Evolutionary conservation across 1,284 basidiomycete species (phyloP).

Genomic region (Leccinum subspadiceum): DNA sequence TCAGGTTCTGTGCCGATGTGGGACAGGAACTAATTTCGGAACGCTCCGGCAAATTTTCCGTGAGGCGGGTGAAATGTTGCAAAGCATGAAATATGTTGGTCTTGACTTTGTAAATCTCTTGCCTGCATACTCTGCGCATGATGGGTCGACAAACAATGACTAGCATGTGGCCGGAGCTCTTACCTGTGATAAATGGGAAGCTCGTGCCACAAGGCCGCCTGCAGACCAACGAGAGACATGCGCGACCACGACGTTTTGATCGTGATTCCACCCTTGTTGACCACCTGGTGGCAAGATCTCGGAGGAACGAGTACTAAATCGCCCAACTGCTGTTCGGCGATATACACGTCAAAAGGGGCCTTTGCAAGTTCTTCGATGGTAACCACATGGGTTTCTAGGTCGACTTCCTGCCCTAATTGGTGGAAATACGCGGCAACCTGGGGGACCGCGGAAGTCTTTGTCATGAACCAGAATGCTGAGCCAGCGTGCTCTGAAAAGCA

Average conservation of each 20-base stretch:
- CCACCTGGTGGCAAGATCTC: constrained; percentile 73
- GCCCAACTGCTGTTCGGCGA: constrained; percentile 67
- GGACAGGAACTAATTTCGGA: neutral
- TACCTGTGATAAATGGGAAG: constrained; percentile 75
- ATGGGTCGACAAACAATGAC: constrained; percentile 11
- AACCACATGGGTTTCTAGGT: constrained; percentile 65
- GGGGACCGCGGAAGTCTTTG: constrained; percentile 51
- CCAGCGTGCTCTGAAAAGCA: constrained; percentile 66
- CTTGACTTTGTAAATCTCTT: constrained; percentile 71
- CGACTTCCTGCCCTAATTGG: constrained; percentile 57
- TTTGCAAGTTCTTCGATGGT: constrained; percentile 59
- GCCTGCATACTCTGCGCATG: constrained; percentile 62
- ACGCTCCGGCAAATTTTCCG: constrained; percentile 21
- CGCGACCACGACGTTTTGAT: constrained; percentile 80
- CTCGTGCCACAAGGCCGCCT: constrained; percentile 61
- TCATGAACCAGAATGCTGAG: constrained; percentile 83
- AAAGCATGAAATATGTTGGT: constrained; percentile 58
- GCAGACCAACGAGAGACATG: constrained; percentile 63
- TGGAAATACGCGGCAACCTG: constrained; percentile 59
- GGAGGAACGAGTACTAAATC: constrained; percentile 79
- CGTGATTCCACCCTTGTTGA: constrained; percentile 73
- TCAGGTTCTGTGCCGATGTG: constrained; percentile 17
- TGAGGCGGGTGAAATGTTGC: constrained; percentile 35
- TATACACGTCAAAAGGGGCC: constrained; percentile 65
- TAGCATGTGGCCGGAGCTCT: constrained; percentile 11